Percentiles rank a stretch among this genome's conserved stretches.
Evolutionary conservation across 1,139 yeast species (phyloP).

Genomic region (Yueomyces sp.): DNA sequence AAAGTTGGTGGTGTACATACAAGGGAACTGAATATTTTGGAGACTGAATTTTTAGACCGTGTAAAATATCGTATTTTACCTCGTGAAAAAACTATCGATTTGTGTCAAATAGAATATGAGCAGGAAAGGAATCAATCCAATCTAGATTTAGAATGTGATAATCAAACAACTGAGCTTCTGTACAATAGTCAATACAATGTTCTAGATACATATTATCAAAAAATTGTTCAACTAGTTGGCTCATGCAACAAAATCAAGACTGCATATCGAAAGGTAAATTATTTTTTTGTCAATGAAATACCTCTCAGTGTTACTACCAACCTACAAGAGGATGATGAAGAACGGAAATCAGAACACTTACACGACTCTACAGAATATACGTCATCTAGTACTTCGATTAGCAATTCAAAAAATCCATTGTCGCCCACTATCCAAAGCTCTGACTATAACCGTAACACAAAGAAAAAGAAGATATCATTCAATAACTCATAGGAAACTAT

Average conservation of each 20-base stretch:
- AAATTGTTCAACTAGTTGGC: conserved; percentile 54
- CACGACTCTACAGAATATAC: no score
- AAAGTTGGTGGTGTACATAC: conserved; percentile 90
- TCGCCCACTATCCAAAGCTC: no score
- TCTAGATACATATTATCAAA: conserved; percentile 45
- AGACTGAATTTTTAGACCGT: conserved; percentile 71
- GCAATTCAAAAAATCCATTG: no score
- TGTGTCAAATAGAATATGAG: conserved; percentile 19
- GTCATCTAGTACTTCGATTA: no score
- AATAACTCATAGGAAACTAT: no score
- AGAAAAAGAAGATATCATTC: no score
- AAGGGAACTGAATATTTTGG: conserved; percentile 74
- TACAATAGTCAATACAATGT: conserved; percentile 28
- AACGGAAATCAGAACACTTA: no score
- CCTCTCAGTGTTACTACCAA: no score
- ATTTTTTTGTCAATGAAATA: conserved; percentile 1
- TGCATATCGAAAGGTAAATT: conserved; percentile 15
- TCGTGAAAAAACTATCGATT: conserved; percentile 28
- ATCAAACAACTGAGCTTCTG: conserved; percentile 2
- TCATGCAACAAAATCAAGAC: conserved; percentile 17
- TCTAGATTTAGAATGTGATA: conserved; percentile 9
- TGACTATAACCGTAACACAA: no score
- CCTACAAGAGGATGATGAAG: no score
- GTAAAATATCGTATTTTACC: conserved; percentile 72
- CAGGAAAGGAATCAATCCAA: conserved; percentile 8